phyloP scores from a whole-genome alignment of 164 flowering plant genomes.

The Vitis cinerea region DNA sequence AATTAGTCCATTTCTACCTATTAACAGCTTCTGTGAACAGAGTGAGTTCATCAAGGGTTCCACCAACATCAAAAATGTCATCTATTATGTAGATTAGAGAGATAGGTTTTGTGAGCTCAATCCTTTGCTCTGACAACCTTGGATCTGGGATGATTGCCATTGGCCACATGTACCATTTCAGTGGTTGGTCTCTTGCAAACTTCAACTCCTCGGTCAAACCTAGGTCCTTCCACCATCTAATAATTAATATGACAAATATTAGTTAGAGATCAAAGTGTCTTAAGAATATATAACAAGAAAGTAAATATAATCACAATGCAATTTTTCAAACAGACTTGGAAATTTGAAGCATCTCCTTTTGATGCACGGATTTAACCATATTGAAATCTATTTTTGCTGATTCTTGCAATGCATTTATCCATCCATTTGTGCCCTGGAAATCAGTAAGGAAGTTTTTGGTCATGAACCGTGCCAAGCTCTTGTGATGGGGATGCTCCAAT shows the following conservation, averaged over 20 bases:
- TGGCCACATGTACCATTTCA: constrained; percentile 56
- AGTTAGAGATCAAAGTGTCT: neutral
- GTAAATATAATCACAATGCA: neutral
- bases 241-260: too few relatives aligned
- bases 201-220: constrained; percentile 40
- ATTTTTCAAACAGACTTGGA: constrained; percentile 30
- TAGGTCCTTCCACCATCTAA: constrained; percentile 63
- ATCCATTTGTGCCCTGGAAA: constrained; percentile 3
- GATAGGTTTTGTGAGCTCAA: constrained; percentile 48
- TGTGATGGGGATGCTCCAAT: constrained; percentile 40
- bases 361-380: constrained; percentile 30
- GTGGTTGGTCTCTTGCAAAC: constrained; percentile 52
- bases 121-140: constrained; percentile 33
- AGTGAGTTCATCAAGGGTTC: constrained; percentile 45
- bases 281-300: neutral
- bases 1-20: constrained; percentile 24
- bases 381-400: constrained; percentile 39
- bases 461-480: constrained; percentile 36
- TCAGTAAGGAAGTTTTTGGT: constrained; percentile 17
- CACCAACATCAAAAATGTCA: constrained; percentile 63
- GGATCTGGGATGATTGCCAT: constrained; percentile 38
- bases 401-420: constrained; percentile 21
- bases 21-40: constrained; percentile 54
- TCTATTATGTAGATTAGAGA: constrained; percentile 55
- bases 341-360: constrained; percentile 37